Evolutionary conservation across 768 basidiomycete genomes (phyloP), one percentile per base, ranked within the genome.

Genomic region (Cyclocybe aegerita): DNA sequence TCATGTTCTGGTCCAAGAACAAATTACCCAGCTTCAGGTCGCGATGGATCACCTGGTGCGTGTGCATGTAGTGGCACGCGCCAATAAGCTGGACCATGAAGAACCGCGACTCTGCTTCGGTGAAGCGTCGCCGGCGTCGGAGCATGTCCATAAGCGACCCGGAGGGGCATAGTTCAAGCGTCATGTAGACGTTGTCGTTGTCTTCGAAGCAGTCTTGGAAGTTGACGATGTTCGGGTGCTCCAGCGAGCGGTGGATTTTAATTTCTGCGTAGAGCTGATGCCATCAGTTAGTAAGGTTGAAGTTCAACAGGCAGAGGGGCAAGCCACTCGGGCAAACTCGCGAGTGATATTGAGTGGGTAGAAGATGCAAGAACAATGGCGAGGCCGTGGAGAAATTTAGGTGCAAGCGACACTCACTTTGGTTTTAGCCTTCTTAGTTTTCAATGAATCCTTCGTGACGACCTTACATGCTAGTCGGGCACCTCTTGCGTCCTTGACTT

Each of bases 151-250:
- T 93, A 48, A 91, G 81, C 4, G 88, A 90, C 37, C 96, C 96
- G 40, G 88, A 88, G 32, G 85, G 77, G 69, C 96, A 98, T 5
- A 98, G 78, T 63, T 97, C 96, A 44, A 99, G 83, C 9, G 88
- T 87, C 89, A 99, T 96, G 71, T 98, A 99, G 16, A 99, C 96
- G 65, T 98, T 94, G 47, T 91, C 86, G 9, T 84, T 79, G 60
- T 97, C 96, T 67, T 99, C 95, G 62, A 98, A 98, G 68, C 94
- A 96, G 57, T 97, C 93, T 45, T 86, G 77, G 67, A 98, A 98
- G 9, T 73, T 70, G 45, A 98, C 94, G 55, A 99, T 92, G 68
- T 99, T 95, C 12, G 93, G 90, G 60, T 98, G 96, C 17, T 82
- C 70, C 41, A 99, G 80, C 10, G 91, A 86, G 53, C 88, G 85